Base-by-base conservation (phyloP, 2,329 filamentous ascomycete species). In the Coleophoma crateriformis region DNA sequence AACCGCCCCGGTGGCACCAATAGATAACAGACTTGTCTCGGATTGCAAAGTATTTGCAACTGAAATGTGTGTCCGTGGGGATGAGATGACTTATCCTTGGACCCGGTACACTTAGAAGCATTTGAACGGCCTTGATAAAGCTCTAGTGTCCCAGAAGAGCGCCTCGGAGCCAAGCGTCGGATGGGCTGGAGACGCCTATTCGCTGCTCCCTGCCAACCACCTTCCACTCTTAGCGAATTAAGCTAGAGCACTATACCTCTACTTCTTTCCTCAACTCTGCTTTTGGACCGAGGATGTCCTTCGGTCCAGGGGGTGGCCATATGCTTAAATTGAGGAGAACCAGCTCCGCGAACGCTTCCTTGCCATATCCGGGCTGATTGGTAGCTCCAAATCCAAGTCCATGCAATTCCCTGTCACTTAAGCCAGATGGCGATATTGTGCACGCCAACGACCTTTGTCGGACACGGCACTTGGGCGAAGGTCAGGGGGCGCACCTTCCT, bases 401-500 rank as follows among this genome's bases (percentile, higher is more conserved):
- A 17, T 14, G 35, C 35, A 7, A 10, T 27, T 27, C 27, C 27
- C 27, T 27, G 27, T 27, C 27, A 27, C 8, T 10, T 27, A 27
- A 4, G 27, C 27, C 27, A 27, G 27, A 27, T 27, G 27, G 27
- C 27, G 27, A 27, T 27, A 27, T 27, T 27, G 27, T 10, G 27
- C 6, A 27, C 27, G 7, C 27, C 27, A 10, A 27, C 27, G 8
- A 27, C 27, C 27, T 27, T 27, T 10, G 27, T 27, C 27, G 6
- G 6, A 7, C 10, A 44, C 41, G 41, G 41, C 41, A 44, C 14
- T 44, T 32, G 12, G 14, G 20, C 41, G 10, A 15, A 12, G 12
- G 20, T 27, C 20, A n/a, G 15, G 22, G 11, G 19, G 11, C 33
- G 20, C 34, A 48, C 51, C 51, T 53, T 48, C 51, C 48, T 47